Evolutionary conservation across 805 yeast species (phyloP).

Genomic region (Spathaspora passalidarum): DNA sequence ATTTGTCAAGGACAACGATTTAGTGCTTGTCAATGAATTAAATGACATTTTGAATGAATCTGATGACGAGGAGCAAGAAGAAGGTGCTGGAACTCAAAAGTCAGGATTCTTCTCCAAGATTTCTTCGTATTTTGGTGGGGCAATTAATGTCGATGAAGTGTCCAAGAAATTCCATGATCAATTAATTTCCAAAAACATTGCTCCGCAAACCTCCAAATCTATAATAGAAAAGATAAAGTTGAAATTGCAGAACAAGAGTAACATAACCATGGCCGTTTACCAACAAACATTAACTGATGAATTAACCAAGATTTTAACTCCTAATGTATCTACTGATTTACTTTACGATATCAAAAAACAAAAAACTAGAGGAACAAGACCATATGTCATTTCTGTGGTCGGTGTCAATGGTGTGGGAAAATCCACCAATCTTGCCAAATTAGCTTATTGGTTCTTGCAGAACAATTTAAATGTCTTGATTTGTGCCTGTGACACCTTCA

Average conservation of each 20-base stretch:
- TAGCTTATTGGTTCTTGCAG: slow-evolving; percentile 93
- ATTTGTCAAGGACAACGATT: slow-evolving; percentile 34
- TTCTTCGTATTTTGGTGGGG: slow-evolving; percentile 35
- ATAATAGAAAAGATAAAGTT: slow-evolving; percentile 68
- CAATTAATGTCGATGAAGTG: slow-evolving; percentile 55
- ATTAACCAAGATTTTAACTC: slow-evolving; percentile 77
- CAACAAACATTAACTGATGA: slow-evolving; percentile 62
- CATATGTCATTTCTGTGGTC: slow-evolving; percentile 94
- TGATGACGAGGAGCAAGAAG: slow-evolving; percentile 19
- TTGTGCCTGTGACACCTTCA: slow-evolving; percentile 96
- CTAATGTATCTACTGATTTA: slow-evolving; percentile 85
- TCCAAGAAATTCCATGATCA: slow-evolving; percentile 69
- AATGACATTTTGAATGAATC: slow-evolving; percentile 36
- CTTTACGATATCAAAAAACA: slow-evolving; percentile 69
- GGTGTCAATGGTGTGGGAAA: slow-evolving; percentile 99
- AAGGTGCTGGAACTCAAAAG: slow-evolving; percentile 1
- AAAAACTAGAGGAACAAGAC: slow-evolving; percentile 37
- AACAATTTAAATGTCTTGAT: slow-evolving; percentile 82
- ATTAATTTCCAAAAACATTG: slow-evolving; percentile 80
- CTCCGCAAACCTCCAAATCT: slow-evolving; percentile 80
- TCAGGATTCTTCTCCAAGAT: slow-evolving; percentile 32
- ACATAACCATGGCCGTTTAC: slow-evolving; percentile 68
- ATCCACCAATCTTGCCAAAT: slow-evolving; percentile 89
- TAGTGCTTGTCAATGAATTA: slow-evolving; percentile 39
- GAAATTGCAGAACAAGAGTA: slow-evolving; percentile 71